Evolutionary conservation across 441 rosid species (phyloP).

Genomic region (Macaranga tanarius): DNA sequence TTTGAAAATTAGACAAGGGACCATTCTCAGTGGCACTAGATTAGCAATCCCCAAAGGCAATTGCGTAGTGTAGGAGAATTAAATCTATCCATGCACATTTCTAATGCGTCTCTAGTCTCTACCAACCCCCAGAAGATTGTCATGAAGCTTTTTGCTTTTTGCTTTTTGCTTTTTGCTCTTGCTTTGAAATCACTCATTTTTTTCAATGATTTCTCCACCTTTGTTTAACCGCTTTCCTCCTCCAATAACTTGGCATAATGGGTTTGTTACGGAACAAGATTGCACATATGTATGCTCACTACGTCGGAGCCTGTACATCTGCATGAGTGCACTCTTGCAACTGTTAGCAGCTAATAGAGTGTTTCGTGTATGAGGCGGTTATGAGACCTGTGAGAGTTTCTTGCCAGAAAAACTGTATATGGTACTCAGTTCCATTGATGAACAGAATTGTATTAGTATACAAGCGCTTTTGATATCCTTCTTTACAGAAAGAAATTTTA

Average conservation of each 20-base stretch:
- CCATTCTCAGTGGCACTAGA: not conserved
- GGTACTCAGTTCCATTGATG: not conserved
- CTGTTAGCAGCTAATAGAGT: not conserved
- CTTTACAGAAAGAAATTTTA: not conserved
- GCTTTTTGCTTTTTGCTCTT: constrained; percentile 12
- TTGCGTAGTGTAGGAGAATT: not conserved
- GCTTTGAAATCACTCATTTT: not conserved
- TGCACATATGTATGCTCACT: not conserved
- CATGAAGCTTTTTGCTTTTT: not conserved
- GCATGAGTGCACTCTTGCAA: not conserved
- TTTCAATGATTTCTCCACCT: not conserved
- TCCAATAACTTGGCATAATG: not conserved
- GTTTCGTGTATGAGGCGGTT: not conserved
- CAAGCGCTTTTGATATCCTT: not conserved
- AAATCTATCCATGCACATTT: not conserved
- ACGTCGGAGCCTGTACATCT: not conserved
- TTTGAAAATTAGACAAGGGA: not conserved
- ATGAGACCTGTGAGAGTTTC: not conserved
- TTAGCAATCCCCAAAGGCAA: not conserved
- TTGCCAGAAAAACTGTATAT: not conserved
- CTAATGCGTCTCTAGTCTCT: not conserved
- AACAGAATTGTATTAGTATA: not conserved
- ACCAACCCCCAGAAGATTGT: not conserved
- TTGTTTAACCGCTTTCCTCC: not conserved
- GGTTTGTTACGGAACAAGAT: not conserved